Evolutionary conservation across 2,329 filamentous ascomycete genomes (phyloP).

Genomic region (Fusarium scirpi): DNA sequence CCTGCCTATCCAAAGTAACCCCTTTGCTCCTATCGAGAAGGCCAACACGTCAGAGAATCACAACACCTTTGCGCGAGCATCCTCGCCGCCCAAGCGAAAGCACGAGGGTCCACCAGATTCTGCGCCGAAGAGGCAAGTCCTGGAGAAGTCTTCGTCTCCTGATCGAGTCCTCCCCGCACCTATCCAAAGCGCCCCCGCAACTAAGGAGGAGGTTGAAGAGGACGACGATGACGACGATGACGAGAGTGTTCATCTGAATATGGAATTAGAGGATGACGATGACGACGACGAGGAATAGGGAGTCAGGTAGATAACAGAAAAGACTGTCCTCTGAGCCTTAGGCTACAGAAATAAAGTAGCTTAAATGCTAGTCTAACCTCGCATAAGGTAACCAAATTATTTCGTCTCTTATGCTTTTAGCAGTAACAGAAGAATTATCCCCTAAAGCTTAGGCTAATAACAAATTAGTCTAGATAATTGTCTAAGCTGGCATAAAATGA

Average conservation of each 20-base stretch:
- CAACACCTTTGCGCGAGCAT: constrained; percentile 26
- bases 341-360: neutral
- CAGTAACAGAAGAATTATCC: neutral
- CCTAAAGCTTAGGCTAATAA: neutral
- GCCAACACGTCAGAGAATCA: constrained; percentile 24
- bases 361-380: neutral
- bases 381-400: no score
- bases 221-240: constrained; percentile 62
- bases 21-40: constrained; percentile 50
- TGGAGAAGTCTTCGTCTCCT: constrained; percentile 50
- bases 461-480: no score
- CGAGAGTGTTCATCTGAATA: constrained; percentile 69
- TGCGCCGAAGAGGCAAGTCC: constrained; percentile 56
- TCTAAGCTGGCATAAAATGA: no score
- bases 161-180: constrained; percentile 23
- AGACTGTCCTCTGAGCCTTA: no score
- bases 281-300: constrained; percentile 50
- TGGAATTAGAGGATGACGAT: constrained; percentile 68
- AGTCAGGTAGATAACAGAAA: no score
- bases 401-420: no score
- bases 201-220: constrained; percentile 43
- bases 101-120: constrained; percentile 53
- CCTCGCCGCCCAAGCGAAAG: constrained; percentile 55
- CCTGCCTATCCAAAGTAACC: constrained; percentile 51
- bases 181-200: constrained; percentile 34